Evolutionary conservation across 2,329 filamentous ascomycete species (phyloP).

Genomic region (Setomelanomma holmii): DNA sequence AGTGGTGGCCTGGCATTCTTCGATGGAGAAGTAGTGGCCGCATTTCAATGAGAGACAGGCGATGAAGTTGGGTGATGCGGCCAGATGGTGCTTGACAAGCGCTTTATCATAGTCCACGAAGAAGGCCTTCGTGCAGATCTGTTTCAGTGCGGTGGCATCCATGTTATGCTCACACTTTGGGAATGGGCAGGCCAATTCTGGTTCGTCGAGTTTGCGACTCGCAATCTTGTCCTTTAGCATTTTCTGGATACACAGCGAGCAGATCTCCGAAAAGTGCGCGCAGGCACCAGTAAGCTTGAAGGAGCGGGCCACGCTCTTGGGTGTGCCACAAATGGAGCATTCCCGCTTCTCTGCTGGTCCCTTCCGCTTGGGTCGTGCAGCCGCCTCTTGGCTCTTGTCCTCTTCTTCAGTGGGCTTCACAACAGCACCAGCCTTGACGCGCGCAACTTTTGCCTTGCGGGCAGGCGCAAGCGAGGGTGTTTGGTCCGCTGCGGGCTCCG

Average conservation of each 20-base stretch:
- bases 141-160: slow-evolving; percentile 13
- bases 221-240: slow-evolving; percentile 26
- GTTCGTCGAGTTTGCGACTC: slow-evolving; percentile 18
- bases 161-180: slow-evolving; percentile 18
- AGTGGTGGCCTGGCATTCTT: slow-evolving; percentile 14
- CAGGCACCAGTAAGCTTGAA: slow-evolving; percentile 23
- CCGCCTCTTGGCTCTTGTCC: background rate
- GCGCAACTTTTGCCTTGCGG: background rate
- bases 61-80: slow-evolving; percentile 16
- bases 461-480: background rate
- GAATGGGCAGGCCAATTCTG: slow-evolving; percentile 22
- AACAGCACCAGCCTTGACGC: background rate
- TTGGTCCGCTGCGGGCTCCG: background rate
- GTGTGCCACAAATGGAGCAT: slow-evolving; percentile 25
- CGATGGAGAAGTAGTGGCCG: slow-evolving; percentile 31
- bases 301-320: slow-evolving; percentile 8
- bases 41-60: slow-evolving; percentile 28
- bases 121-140: slow-evolving; percentile 8
- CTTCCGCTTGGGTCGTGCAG: slow-evolving; percentile 8
- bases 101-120: slow-evolving; percentile 30
- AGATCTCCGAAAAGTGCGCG: slow-evolving; percentile 27
- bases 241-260: slow-evolving; percentile 25
- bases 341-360: slow-evolving; percentile 15
- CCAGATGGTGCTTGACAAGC: slow-evolving; percentile 20
- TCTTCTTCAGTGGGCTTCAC: background rate